A percentile compares a stretch with the other conserved stretches of the same genome.
Conservation (phyloP, 2,329 filamentous ascomycete genomes). For the Ophioceras dolichostomum region DNA sequence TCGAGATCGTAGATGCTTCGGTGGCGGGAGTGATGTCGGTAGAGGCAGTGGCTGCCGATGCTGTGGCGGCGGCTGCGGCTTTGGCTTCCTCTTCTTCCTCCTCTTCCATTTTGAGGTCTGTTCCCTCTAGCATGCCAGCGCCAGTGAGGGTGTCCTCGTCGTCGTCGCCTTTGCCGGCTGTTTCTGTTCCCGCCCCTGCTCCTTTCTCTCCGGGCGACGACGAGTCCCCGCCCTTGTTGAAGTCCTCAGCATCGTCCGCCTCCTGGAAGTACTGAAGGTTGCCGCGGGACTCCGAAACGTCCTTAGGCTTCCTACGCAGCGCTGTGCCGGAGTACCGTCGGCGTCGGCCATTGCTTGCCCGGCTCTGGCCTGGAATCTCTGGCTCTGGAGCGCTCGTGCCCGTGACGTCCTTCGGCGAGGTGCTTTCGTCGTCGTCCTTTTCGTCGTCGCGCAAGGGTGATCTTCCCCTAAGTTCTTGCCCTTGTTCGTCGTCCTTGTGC, state of each 20-base stretch:
- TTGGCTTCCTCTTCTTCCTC: no score
- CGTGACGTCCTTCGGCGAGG: constrained; percentile 39
- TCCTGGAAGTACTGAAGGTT: constrained; percentile 85
- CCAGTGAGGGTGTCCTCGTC: not conserved
- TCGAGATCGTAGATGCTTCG: constrained; percentile 20
- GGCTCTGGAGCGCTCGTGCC: constrained; percentile 55
- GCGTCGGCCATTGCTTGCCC: not conserved
- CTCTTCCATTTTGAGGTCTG: no score
- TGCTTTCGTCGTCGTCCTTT: constrained; percentile 13
- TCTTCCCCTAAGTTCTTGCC: no score
- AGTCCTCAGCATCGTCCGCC: constrained; percentile 60
- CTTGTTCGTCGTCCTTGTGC: not conserved
- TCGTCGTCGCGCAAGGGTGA: not conserved
- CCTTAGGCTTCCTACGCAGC: constrained; percentile 58
- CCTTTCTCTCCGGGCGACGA: not conserved
- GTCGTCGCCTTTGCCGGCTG: no score
- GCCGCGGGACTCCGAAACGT: constrained; percentile 59
- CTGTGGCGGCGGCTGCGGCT: constrained; percentile 5
- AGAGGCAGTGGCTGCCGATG: constrained; percentile 23
- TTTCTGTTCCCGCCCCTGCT: no score
- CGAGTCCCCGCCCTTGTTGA: not conserved
- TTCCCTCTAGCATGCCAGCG: no score
- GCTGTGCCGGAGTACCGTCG: constrained; percentile 83
- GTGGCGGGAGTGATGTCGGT: not conserved
- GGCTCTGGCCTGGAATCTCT: constrained; percentile 38